These are phyloP conservation scores for Alternaria ethzedia DNA, from an alignment of 2,329 filamentous ascomycete species.

Conservation along the genomic window DNA sequence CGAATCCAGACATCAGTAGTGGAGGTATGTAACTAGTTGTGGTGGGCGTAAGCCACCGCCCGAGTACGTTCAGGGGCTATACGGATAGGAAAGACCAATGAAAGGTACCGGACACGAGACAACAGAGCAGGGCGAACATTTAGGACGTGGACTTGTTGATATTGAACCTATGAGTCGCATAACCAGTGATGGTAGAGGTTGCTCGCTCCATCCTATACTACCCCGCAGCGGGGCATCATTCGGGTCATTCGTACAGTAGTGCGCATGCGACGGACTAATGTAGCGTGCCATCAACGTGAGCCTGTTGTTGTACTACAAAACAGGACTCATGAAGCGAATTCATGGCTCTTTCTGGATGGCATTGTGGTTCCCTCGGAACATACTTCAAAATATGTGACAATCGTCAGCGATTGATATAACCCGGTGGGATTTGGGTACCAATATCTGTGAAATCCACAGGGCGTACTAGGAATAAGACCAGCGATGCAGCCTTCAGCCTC, in stretches of 20 bases:
- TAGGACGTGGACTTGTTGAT: neutral
- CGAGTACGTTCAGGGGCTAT: neutral
- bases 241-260: neutral
- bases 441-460: neutral
- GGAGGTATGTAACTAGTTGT: neutral
- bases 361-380: neutral
- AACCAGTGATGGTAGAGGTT: neutral
- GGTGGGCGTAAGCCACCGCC: neutral
- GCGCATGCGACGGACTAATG: neutral
- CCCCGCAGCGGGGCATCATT: conserved; percentile 5
- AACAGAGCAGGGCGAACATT: neutral
- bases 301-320: neutral
- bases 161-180: neutral
- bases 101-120: neutral
- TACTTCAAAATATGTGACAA: neutral
- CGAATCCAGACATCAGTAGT: neutral
- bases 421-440: neutral
- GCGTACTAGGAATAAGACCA: neutral
- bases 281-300: neutral
- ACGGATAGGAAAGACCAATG: neutral
- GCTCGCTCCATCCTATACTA: neutral
- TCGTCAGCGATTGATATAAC: neutral
- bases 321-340: neutral
- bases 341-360: neutral
- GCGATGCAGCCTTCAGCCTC: conserved; percentile 15